Conservation (phyloP, 2,329 filamentous ascomycete genomes). For the Sporothrix luriei region DNA sequence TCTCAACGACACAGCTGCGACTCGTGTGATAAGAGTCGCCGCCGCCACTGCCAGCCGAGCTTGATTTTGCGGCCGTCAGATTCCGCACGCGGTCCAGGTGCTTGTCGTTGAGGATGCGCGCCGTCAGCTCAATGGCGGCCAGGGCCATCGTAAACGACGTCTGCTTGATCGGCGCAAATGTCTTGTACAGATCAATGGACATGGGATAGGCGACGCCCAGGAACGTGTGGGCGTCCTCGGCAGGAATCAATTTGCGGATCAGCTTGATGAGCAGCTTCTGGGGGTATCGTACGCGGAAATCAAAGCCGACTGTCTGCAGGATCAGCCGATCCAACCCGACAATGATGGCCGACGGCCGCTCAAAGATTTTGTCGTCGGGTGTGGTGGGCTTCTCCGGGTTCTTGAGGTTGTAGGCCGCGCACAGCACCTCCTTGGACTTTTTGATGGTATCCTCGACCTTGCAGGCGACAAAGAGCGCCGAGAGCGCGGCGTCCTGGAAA, state of each 20-base stretch:
- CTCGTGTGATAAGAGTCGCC: constrained; percentile 46
- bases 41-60: constrained; percentile 39
- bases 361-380: constrained; percentile 85
- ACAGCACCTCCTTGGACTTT: constrained; percentile 91
- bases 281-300: constrained; percentile 87
- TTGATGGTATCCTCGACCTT: constrained; percentile 98
- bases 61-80: background rate
- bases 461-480: constrained; percentile 87
- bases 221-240: constrained; percentile 58
- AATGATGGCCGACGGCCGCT: constrained; percentile 74
- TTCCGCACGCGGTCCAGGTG: constrained; percentile 53
- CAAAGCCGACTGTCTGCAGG: constrained; percentile 89
- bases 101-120: constrained; percentile 63
- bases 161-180: constrained; percentile 89
- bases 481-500: constrained; percentile 81
- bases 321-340: constrained; percentile 90
- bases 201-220: constrained; percentile 75
- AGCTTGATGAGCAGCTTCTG: constrained; percentile 85
- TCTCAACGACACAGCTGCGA: constrained; percentile 65
- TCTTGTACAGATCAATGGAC: constrained; percentile 87
- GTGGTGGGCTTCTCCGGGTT: constrained; percentile 66
- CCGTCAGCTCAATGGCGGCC: constrained; percentile 77
- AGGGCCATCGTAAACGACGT: constrained; percentile 83
- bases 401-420: constrained; percentile 85
- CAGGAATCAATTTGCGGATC: constrained; percentile 58